Conservation (phyloP, 1,284 basidiomycete species). For the Trametes versicolor region DNA sequence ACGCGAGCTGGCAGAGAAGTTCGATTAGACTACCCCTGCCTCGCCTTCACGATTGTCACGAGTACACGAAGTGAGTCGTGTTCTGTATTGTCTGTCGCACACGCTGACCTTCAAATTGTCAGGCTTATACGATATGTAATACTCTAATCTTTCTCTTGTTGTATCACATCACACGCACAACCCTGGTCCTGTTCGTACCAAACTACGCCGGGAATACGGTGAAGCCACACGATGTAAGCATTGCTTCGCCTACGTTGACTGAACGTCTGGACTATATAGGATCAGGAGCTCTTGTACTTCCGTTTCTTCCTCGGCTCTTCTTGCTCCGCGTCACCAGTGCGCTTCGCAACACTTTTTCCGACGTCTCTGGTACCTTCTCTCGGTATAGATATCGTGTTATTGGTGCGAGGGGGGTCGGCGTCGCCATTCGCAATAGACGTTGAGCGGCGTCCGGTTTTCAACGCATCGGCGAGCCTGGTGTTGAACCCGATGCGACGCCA, state of each 20-base stretch:
- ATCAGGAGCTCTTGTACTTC: background rate
- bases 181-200: too few relatives aligned
- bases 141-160: slow-evolving; percentile 21
- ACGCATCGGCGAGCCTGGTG: slow-evolving; percentile 10
- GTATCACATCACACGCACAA: slow-evolving; percentile 6
- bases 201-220: too few relatives aligned
- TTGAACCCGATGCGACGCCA: slow-evolving; percentile 34
- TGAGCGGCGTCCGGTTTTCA: slow-evolving; percentile 1
- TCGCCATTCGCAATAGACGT: background rate
- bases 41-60: slow-evolving; percentile 20
- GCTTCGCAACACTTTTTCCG: background rate
- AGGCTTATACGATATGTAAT: slow-evolving; percentile 23
- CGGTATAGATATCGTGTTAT: background rate
- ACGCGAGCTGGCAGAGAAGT: slow-evolving; percentile 23
- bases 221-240: too few relatives aligned
- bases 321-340: background rate
- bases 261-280: background rate
- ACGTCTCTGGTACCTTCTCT: background rate
- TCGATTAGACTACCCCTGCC: slow-evolving; percentile 6
- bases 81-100: background rate
- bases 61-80: slow-evolving; percentile 6
- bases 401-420: background rate
- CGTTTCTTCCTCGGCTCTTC: background rate
- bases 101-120: too few relatives aligned
- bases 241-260: too few relatives aligned